A percentile compares a stretch with the other conserved stretches of the same genome.
phyloP scores from a whole-genome alignment of 352 stramenopile genomes.

The Globisporangium cystogenes region DNA sequence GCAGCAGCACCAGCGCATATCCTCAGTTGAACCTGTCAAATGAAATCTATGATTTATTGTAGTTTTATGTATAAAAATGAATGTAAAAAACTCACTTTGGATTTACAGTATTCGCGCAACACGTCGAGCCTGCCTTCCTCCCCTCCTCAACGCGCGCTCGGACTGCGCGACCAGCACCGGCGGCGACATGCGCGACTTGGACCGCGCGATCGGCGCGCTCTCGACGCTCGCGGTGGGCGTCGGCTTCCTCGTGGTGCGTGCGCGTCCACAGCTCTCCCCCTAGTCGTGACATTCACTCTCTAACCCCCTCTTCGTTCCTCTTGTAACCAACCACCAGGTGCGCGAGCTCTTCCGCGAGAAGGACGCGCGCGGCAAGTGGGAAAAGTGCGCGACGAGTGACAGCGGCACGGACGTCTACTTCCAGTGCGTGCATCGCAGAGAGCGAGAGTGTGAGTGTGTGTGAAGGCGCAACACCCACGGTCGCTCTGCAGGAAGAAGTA shows the following conservation, averaged over 20 bases:
- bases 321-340: slow-evolving; percentile 20
- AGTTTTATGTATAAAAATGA: slow-evolving; percentile 13
- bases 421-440: slow-evolving; percentile 31
- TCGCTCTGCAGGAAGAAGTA: slow-evolving; percentile 63
- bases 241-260: slow-evolving; percentile 57
- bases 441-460: background rate
- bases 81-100: too few relatives aligned
- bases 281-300: too few relatives aligned
- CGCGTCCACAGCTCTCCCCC: too few relatives aligned
- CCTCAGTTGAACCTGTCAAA: background rate
- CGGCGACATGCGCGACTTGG: slow-evolving; percentile 68
- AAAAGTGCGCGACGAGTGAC: slow-evolving; percentile 37
- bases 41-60: slow-evolving; percentile 7
- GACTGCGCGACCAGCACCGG: too few relatives aligned
- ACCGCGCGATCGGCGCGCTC: slow-evolving; percentile 69
- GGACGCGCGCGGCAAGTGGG: slow-evolving; percentile 45
- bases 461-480: too few relatives aligned
- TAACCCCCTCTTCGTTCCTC: background rate
- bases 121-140: too few relatives aligned
- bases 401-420: slow-evolving; percentile 69
- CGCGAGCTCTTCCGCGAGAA: slow-evolving; percentile 58
- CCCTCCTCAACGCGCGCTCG: too few relatives aligned
- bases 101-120: too few relatives aligned
- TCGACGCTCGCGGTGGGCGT: slow-evolving; percentile 75
- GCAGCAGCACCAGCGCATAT: background rate